Evolutionary conservation across 257 asterid genomes (phyloP).

Genomic region (Rauvolfia tetraphylla): DNA sequence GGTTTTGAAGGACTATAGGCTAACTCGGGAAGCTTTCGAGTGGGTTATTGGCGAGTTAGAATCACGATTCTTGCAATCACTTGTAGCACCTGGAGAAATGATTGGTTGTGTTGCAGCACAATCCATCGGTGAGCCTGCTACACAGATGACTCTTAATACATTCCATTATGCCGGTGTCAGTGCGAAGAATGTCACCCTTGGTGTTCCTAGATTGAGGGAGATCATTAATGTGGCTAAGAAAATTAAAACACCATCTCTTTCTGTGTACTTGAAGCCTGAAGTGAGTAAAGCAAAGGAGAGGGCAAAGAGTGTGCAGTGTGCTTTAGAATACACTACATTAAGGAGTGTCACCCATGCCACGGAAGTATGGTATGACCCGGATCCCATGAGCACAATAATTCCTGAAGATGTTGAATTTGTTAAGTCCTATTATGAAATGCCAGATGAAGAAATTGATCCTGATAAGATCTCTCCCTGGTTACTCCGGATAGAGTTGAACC

Average conservation of each 20-base stretch:
- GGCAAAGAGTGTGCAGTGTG: conserved; percentile 97
- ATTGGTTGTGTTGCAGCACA: conserved; percentile 99
- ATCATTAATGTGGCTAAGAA: conserved; percentile 97
- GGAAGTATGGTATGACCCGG: conserved; percentile 99
- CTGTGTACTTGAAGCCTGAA: conserved; percentile 83
- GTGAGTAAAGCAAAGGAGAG: conserved; percentile 75
- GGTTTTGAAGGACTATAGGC: conserved; percentile 88
- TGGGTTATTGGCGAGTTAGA: conserved; percentile 99
- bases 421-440: conserved; percentile 94
- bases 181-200: conserved; percentile 98
- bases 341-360: conserved; percentile 98
- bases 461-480: conserved; percentile 97
- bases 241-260: conserved; percentile 95
- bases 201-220: conserved; percentile 99
- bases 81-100: conserved; percentile 99
- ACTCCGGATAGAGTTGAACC: conserved; percentile 90
- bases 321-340: conserved; percentile 88
- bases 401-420: conserved; percentile 94
- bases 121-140: conserved; percentile 98
- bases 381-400: conserved; percentile 84
- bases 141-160: conserved; percentile 98
- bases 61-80: conserved; percentile 95
- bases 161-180: conserved; percentile 99
- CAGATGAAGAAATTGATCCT: conserved; percentile 96
- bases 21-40: conserved; percentile 91